These are phyloP conservation scores for Microcera coccophila DNA, from an alignment of 2,329 filamentous ascomycete genomes.

Conservation along the genomic window DNA sequence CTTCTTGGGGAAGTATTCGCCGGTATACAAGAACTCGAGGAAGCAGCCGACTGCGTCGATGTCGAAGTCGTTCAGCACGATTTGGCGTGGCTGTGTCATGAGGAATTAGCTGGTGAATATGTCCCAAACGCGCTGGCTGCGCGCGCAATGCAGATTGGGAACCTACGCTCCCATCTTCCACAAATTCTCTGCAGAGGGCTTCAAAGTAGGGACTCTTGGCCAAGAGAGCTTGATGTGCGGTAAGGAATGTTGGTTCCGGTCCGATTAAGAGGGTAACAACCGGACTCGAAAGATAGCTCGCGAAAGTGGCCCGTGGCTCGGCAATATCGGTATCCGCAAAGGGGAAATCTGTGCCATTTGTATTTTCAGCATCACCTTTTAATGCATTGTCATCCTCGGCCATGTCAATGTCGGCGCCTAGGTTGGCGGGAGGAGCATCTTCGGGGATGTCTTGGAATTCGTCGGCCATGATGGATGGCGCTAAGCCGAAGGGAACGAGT, in stretches of 20 bases:
- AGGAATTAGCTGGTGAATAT: background rate
- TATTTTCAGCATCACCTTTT: constrained; percentile 30
- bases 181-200: constrained; percentile 58
- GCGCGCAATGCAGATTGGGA: background rate
- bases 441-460: constrained; percentile 13
- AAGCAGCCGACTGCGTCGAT: constrained; percentile 36
- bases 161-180: constrained; percentile 57
- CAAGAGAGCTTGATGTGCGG: constrained; percentile 76
- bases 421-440: constrained; percentile 22
- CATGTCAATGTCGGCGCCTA: constrained; percentile 39
- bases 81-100: constrained; percentile 53
- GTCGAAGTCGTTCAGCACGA: constrained; percentile 54
- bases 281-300: constrained; percentile 63
- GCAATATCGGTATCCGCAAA: constrained; percentile 36
- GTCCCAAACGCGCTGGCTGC: too few relatives aligned
- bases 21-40: constrained; percentile 41
- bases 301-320: constrained; percentile 43
- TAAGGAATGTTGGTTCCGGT: constrained; percentile 59
- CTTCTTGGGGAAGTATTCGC: constrained; percentile 67
- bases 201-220: constrained; percentile 70
- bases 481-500: background rate
- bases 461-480: constrained; percentile 33
- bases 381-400: constrained; percentile 34
- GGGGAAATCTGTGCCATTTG: constrained; percentile 34
- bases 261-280: constrained; percentile 67